Evolutionary conservation across 345 rosid species (phyloP), one percentile per base, ranked within the genome.

Genomic region (Ceriops decandra): DNA sequence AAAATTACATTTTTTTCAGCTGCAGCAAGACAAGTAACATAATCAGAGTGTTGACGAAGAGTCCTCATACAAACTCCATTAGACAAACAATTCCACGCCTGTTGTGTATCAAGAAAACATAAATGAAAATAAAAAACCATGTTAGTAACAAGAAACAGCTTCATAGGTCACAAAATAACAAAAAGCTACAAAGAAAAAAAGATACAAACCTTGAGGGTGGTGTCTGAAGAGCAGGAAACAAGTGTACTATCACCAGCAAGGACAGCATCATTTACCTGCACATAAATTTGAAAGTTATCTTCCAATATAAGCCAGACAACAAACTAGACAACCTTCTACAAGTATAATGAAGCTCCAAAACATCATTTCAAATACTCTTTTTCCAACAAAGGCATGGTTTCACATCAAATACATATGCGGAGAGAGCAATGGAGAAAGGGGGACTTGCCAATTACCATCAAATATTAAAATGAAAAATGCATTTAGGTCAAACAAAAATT

Each of bases 221-320:
- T 82, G 74, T 95, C 98, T 56, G 99, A 92, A 49, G 97, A 95
- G 78, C 99, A 95, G 67, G 98, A 92, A 72, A 95, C 91, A 67
- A 95, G 96, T 42, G 91, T 83, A 68, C 74, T 88, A 64, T 92
- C 92, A 74, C 97, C 89, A 38, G 72, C 89, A 77, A 90, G 75
- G 69, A 91, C 86, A 69, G 85, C 88, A 68, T 92, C 99, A 80
- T 95, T 95, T 72, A 95, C 98, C 99, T 95, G 83, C 69, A 68
- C 46, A 77, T 57, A 63, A 77, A 33, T 19, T 17, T 17, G 26
- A 56, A 24, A 24, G 28, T 27, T 56, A 1, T 22, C 10, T 56
- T 24, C 59, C 49, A 42, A 42, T 42, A 13, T 42, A 24, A 8
- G 17, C 5, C 22, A 1, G 28, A 26, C 30, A n/a, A 22, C 26